Base-by-base conservation (phyloP, 78 protist species). In the Speleostelium caveatum region DNA sequence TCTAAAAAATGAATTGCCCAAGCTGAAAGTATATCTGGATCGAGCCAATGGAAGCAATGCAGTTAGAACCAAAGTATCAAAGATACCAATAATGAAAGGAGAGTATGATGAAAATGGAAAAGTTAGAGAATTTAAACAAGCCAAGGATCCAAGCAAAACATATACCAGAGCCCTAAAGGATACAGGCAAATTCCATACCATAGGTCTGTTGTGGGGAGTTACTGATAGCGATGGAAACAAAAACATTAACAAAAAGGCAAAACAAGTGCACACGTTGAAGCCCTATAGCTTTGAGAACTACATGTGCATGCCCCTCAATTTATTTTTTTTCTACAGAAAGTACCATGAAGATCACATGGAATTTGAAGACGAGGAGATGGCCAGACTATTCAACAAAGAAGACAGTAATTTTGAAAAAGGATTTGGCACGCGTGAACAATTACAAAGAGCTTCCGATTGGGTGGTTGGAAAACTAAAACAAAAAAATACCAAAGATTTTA, bases 221-320 rank as follows among this genome's bases (percentile, higher is more conserved):
- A 58, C 19, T 22, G 62, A 58, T 22, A 58, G 24, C 4, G 62
- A 58, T 14, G n/a, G n/a, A n/a, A n/a, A n/a, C n/a, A n/a, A n/a
- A n/a, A 58, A 58, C 62, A 58, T 4, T 21, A 58, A 14, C 30
- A 14, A 8, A 19, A 4, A 10, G 4, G 62, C 8, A 22, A 22
- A 22, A 14, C 7, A 19, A 22, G 62, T 58, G 16, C 24, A 22
- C 19, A 22, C 62, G 32, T 14, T 58, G 8, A 22, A 58, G 4
- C 32, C 24, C 7, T 58, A 58, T 58, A 58, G 62, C 24, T 58
- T 58, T 58, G 62, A 58, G 24, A 58, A 58, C 62, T 58, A 58
- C 16, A 21, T 58, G 16, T 58, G 62, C 19, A 58, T 58, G 62
- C 62, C 62, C 8, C 62, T 58, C 16, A 58, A 58, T 58, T 22